Conservation (phyloP, 495 filamentous ascomycete genomes). For the Daldinia bambusicola region DNA sequence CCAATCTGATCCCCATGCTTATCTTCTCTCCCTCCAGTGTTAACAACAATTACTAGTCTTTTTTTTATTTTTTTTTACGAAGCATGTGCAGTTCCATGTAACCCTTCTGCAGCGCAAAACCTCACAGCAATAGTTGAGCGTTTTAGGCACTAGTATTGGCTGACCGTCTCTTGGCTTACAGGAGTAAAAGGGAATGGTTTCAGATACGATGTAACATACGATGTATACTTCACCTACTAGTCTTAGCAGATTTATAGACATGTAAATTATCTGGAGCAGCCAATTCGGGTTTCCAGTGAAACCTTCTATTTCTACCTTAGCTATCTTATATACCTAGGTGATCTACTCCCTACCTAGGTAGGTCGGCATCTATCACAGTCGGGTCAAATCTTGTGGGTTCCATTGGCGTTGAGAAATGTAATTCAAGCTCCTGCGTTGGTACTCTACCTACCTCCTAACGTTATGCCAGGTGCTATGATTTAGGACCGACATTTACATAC, state of each 20-base stretch:
- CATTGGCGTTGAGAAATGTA: background rate
- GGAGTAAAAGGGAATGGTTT: background rate
- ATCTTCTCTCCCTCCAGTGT: background rate
- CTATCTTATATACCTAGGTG: background rate
- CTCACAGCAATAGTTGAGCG: background rate
- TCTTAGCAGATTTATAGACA: background rate
- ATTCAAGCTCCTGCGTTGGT: background rate
- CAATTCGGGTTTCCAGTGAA: slow-evolving; percentile 21
- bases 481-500: background rate
- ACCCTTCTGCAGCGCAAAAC: background rate
- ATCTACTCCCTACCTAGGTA: background rate
- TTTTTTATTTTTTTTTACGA: background rate
- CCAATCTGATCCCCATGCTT: background rate
- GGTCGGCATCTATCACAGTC: background rate
- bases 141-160: background rate
- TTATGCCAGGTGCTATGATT: background rate
- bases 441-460: background rate
- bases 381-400: background rate
- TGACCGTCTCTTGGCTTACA: background rate
- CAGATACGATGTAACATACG: background rate
- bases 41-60: background rate
- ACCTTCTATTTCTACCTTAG: slow-evolving; percentile 27
- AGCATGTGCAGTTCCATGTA: background rate
- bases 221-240: background rate
- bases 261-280: background rate